phyloP scores from a whole-genome alignment of 306 rosid genomes.

The Pyrus pyrifolia region DNA sequence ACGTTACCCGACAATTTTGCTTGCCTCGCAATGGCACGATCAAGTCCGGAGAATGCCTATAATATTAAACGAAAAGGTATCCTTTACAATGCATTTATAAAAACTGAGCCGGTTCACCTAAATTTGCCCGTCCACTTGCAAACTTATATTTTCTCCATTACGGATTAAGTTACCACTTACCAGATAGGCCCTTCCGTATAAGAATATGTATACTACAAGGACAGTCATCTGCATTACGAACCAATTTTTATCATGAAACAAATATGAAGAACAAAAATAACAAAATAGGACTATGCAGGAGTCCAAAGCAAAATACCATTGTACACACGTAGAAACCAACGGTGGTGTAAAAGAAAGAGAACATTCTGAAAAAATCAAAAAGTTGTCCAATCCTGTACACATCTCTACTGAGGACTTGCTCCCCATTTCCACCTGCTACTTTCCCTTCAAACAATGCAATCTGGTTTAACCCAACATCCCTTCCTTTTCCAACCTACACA shows the following conservation, averaged over 20 bases:
- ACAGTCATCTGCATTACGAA: constrained; percentile 83
- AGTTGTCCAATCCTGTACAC: constrained; percentile 87
- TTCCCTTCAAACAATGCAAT: constrained; percentile 98
- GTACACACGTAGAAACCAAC: constrained; percentile 95
- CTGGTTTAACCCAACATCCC: constrained; percentile 98
- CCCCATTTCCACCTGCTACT: constrained; percentile 99
- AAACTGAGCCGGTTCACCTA: neutral
- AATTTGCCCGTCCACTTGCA: neutral
- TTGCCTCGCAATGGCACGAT: constrained; percentile 40
- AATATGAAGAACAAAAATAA: neutral
- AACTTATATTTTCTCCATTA: neutral
- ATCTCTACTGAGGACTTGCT: constrained; percentile 96
- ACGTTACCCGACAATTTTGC: constrained; percentile 66
- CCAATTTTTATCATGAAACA: constrained; percentile 5
- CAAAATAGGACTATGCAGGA: neutral
- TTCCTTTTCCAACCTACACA: constrained; percentile 95
- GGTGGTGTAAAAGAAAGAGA: constrained; percentile 88
- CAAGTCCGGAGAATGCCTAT: constrained; percentile 94
- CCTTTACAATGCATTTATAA: neutral
- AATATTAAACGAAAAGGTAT: constrained; percentile 15
- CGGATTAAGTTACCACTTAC: constrained; percentile 33
- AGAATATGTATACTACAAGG: constrained; percentile 78
- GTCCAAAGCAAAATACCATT: constrained; percentile 46
- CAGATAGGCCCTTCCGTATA: constrained; percentile 91
- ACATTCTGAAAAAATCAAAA: constrained; percentile 94